These are phyloP conservation scores for Juncus inflexus DNA, from an alignment of 176 grass and related monocot genomes.

Conservation along the genomic window DNA sequence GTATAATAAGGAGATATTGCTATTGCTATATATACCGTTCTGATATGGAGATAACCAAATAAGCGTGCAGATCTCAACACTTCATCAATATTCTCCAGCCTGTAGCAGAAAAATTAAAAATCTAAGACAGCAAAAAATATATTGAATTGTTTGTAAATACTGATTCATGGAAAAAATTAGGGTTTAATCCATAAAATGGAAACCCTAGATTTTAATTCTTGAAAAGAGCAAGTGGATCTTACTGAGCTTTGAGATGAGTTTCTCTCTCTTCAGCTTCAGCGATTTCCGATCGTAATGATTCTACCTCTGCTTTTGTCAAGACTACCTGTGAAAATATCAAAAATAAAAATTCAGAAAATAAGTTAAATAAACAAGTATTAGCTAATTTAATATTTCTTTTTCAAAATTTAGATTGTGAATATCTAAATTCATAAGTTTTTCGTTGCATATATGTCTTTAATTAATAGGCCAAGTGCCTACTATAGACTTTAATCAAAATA, in stretches of 20 bases:
- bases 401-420: too few species aligned
- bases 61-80: slow-evolving; percentile 66
- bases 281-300: slow-evolving; percentile 68
- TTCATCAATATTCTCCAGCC: slow-evolving; percentile 82
- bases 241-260: slow-evolving; percentile 82
- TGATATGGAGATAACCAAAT: slow-evolving; percentile 79
- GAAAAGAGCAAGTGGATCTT: slow-evolving; percentile 18
- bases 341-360: not conserved
- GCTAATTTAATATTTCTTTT: too few species aligned
- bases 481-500: too few species aligned
- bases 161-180: not conserved
- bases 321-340: slow-evolving; percentile 41
- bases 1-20: too few species aligned
- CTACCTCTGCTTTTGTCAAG: slow-evolving; percentile 72
- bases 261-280: slow-evolving; percentile 76
- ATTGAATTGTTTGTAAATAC: not conserved
- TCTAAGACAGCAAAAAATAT: not conserved
- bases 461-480: too few species aligned
- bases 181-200: not conserved
- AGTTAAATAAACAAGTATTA: not conserved
- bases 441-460: too few species aligned
- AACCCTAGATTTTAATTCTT: not conserved
- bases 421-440: too few species aligned
- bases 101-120: slow-evolving; percentile 14
- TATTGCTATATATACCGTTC: slow-evolving; percentile 83